Percentiles rank a stretch among this genome's conserved stretches.
phyloP scores from a whole-genome alignment of 768 basidiomycete genomes.

The Calocybe indica region DNA sequence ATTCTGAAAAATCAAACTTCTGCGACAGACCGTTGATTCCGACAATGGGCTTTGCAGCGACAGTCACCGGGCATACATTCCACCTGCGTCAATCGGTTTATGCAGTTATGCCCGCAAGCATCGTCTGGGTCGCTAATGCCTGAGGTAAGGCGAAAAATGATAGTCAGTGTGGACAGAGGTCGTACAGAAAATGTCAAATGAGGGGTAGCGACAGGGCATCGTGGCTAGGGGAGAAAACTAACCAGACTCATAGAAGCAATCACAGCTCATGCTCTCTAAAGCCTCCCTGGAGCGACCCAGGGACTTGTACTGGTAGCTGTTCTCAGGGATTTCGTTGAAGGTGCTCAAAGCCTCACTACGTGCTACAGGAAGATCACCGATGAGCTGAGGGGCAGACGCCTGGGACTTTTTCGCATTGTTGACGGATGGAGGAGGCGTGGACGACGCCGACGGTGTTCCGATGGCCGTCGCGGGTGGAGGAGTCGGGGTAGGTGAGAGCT shows the following conservation, averaged over 20 bases:
- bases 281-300: slow-evolving; percentile 86
- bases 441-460: slow-evolving; percentile 29
- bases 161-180: slow-evolving; percentile 5
- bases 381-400: slow-evolving; percentile 53
- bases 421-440: slow-evolving; percentile 30
- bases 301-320: slow-evolving; percentile 83
- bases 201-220: too few species aligned
- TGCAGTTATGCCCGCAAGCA: slow-evolving; percentile 90
- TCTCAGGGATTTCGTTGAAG: slow-evolving; percentile 69
- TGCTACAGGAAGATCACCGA: slow-evolving; percentile 75
- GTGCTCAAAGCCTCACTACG: slow-evolving; percentile 64
- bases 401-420: slow-evolving; percentile 28
- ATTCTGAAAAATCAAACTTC: slow-evolving; percentile 3
- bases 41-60: slow-evolving; percentile 73
- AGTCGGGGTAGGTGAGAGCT: slow-evolving; percentile 27
- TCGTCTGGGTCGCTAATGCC: slow-evolving; percentile 51
- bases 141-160: slow-evolving; percentile 21
- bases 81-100: slow-evolving; percentile 95
- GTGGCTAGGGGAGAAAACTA: slow-evolving; percentile 29
- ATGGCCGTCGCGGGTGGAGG: slow-evolving; percentile 25
- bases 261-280: slow-evolving; percentile 92
- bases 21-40: slow-evolving; percentile 81
- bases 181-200: background rate
- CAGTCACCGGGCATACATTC: slow-evolving; percentile 93
- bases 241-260: slow-evolving; percentile 84